Percentiles rank a stretch among this genome's conserved stretches.
Conservation (phyloP, 2,329 filamentous ascomycete genomes). For the Periconia macrospinosa region DNA sequence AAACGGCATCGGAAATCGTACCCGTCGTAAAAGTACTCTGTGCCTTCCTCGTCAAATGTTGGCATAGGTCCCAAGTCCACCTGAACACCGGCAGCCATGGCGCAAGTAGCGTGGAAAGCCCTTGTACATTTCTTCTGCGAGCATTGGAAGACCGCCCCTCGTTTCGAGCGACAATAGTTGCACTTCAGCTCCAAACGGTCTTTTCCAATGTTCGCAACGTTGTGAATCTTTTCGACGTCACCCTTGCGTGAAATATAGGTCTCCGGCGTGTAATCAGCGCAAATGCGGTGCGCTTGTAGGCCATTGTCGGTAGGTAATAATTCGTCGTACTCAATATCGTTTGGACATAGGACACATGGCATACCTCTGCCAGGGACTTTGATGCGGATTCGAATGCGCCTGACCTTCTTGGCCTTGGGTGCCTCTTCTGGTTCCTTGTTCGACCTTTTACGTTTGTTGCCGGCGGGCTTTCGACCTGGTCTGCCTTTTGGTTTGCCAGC, state of each 20-base stretch:
- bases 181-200: constrained; percentile 90
- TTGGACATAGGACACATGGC: constrained; percentile 90
- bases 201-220: constrained; percentile 80
- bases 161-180: constrained; percentile 89
- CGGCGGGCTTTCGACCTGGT: constrained; percentile 72
- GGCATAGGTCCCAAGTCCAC: constrained; percentile 85
- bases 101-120: constrained; percentile 94
- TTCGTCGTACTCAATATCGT: constrained; percentile 78
- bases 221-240: constrained; percentile 71
- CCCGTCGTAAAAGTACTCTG: constrained; percentile 87
- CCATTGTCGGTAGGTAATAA: constrained; percentile 88
- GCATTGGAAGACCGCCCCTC: constrained; percentile 96
- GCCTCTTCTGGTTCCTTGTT: constrained; percentile 45
- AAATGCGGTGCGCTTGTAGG: constrained; percentile 82
- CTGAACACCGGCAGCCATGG: constrained; percentile 86
- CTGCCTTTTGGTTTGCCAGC: constrained; percentile 71
- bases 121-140: constrained; percentile 91
- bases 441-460: constrained; percentile 52
- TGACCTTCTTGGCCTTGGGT: constrained; percentile 69
- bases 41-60: constrained; percentile 86
- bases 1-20: constrained; percentile 95
- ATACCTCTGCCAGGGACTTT: constrained; percentile 73
- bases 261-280: constrained; percentile 88
- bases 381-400: constrained; percentile 70
- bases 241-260: constrained; percentile 76